phyloP scores from a whole-genome alignment of 768 basidiomycete species.

The Neoboletus brunneissimus region DNA sequence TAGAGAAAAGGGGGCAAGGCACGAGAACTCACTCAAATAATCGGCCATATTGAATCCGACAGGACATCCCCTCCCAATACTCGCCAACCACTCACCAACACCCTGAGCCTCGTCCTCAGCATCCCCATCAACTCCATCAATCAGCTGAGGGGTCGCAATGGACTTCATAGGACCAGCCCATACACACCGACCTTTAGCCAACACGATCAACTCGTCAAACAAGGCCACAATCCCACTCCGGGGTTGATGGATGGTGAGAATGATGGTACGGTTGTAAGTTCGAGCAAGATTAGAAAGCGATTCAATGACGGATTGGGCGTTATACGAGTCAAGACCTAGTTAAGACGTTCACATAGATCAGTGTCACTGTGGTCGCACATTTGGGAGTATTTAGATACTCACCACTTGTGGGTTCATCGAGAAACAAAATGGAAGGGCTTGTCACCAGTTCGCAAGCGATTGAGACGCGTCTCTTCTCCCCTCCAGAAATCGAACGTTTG shows the following conservation, averaged over 20 bases:
- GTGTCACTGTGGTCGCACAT: neutral
- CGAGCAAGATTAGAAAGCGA: slow-evolving; percentile 80
- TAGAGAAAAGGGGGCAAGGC: neutral
- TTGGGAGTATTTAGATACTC: slow-evolving; percentile 23
- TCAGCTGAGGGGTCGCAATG: slow-evolving; percentile 1
- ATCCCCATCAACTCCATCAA: slow-evolving; percentile 6
- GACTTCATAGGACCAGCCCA: slow-evolving; percentile 32
- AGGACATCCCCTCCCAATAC: slow-evolving; percentile 82
- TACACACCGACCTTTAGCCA: slow-evolving; percentile 71
- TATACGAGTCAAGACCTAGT: slow-evolving; percentile 88
- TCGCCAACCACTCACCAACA: slow-evolving; percentile 62
- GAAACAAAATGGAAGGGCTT: slow-evolving; percentile 90
- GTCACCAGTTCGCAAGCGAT: slow-evolving; percentile 99
- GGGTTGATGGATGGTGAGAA: slow-evolving; percentile 98
- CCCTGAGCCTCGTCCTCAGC: slow-evolving; percentile 22
- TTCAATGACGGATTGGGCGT: slow-evolving; percentile 93
- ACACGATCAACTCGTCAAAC: slow-evolving; percentile 87
- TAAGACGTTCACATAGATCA: neutral
- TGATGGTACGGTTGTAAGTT: slow-evolving; percentile 89
- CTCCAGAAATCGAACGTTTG: slow-evolving; percentile 89
- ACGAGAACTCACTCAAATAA: slow-evolving; percentile 71
- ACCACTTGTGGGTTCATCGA: slow-evolving; percentile 98
- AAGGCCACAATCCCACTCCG: slow-evolving; percentile 95
- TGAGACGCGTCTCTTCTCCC: slow-evolving; percentile 94
- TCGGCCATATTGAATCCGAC: slow-evolving; percentile 97